Conservation (phyloP, 345 rosid genomes). For the Arabis hirsuta region DNA sequence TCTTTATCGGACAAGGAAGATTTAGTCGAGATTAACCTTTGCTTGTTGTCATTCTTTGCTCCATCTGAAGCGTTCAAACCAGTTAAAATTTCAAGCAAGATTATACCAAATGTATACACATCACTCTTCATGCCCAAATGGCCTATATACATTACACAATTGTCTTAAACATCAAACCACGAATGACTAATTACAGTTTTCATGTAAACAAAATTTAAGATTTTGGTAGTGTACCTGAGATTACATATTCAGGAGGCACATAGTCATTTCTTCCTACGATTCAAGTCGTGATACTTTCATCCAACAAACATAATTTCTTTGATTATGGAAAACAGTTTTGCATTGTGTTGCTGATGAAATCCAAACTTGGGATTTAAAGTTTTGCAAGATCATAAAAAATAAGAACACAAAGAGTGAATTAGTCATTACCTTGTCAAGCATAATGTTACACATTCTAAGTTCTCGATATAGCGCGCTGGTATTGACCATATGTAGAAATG, state of each 20-base stretch:
- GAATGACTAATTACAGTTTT: not conserved
- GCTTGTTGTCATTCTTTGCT: not conserved
- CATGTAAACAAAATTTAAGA: not conserved
- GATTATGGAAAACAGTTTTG: constrained; percentile 30
- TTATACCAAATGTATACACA: constrained; percentile 40
- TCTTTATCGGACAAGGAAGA: constrained; percentile 27
- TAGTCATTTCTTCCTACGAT: constrained; percentile 24
- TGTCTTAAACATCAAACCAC: not conserved
- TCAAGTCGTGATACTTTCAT: not conserved
- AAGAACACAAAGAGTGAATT: not conserved
- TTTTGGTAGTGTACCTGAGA: constrained; percentile 34
- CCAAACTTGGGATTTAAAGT: not conserved
- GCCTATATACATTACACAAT: constrained; percentile 7
- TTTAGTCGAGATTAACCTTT: constrained; percentile 16
- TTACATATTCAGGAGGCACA: constrained; percentile 34
- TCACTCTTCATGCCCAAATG: constrained; percentile 22
- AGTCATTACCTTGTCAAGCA: constrained; percentile 35
- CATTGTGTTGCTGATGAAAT: constrained; percentile 20
- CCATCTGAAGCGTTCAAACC: constrained; percentile 27
- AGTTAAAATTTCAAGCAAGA: constrained; percentile 32
- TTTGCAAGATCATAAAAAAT: not conserved
- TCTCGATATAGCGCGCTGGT: constrained; percentile 21
- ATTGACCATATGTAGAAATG: constrained; percentile 25
- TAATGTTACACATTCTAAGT: constrained; percentile 15
- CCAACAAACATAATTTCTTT: constrained; percentile 13